phyloP scores from a whole-genome alignment of 768 basidiomycete species.

The Crucibulum laeve region DNA sequence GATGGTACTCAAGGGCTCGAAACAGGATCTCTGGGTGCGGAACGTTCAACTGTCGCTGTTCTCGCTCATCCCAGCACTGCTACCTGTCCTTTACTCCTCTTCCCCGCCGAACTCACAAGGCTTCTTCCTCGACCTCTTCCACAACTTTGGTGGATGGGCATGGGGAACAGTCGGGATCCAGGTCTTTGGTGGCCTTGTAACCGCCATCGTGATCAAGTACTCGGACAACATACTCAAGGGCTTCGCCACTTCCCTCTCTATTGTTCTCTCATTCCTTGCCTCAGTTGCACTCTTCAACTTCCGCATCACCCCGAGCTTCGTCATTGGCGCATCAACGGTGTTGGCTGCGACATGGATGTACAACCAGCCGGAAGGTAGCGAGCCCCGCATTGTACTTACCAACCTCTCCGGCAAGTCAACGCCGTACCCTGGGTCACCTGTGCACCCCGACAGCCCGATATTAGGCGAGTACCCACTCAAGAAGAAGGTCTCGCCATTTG shows the following conservation, averaged over 20 bases:
- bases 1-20: slow-evolving; percentile 91
- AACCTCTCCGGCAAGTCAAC: slow-evolving; percentile 13
- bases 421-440: slow-evolving; percentile 19
- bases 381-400: slow-evolving; percentile 19
- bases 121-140: slow-evolving; percentile 60
- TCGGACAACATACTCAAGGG: slow-evolving; percentile 94
- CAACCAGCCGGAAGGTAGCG: slow-evolving; percentile 61
- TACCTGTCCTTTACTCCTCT: slow-evolving; percentile 65
- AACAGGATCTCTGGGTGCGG: slow-evolving; percentile 91
- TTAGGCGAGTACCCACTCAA: background rate
- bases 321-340: slow-evolving; percentile 83
- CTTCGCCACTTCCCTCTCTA: slow-evolving; percentile 94
- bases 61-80: slow-evolving; percentile 84
- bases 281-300: slow-evolving; percentile 91
- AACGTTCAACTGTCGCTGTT: slow-evolving; percentile 96
- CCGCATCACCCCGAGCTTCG: slow-evolving; percentile 78
- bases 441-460: background rate
- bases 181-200: slow-evolving; percentile 90
- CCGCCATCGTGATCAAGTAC: slow-evolving; percentile 96
- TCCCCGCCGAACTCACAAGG: slow-evolving; percentile 38
- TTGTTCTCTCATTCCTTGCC: slow-evolving; percentile 92
- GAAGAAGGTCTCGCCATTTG: slow-evolving; percentile 23
- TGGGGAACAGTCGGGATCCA: slow-evolving; percentile 90
- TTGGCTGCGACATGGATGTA: slow-evolving; percentile 92
- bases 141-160: slow-evolving; percentile 91